A percentile compares a stretch with the other conserved stretches of the same genome.
phyloP scores from a whole-genome alignment of 768 basidiomycete genomes.

The Lanmaoa pseudosensibilis region DNA sequence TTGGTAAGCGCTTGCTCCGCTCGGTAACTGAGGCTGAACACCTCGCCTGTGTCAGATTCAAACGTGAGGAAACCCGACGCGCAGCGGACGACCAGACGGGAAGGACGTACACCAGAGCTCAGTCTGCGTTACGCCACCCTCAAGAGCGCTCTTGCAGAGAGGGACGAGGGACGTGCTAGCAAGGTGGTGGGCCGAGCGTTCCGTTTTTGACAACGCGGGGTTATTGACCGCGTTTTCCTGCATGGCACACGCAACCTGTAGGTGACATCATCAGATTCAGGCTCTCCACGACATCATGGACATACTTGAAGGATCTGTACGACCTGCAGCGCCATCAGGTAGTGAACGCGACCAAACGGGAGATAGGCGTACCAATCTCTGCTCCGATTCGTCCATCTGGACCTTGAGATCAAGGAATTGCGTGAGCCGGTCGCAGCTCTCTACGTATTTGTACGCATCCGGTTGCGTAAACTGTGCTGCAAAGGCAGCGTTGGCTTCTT shows the following conservation, averaged over 20 bases:
- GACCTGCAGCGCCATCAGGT: conserved; percentile 12
- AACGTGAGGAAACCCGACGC: neutral
- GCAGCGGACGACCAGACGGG: neutral
- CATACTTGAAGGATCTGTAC: conserved; percentile 23
- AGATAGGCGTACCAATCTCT: conserved; percentile 10
- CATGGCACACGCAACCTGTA: conserved; percentile 24
- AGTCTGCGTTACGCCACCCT: neutral
- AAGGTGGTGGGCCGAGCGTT: conserved; percentile 11
- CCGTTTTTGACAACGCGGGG: neutral
- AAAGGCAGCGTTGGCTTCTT: conserved; percentile 14
- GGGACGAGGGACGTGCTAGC: conserved; percentile 5
- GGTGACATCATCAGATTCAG: neutral
- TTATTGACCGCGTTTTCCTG: conserved; percentile 26
- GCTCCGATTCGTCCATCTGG: conserved; percentile 4
- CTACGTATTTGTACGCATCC: conserved; percentile 5
- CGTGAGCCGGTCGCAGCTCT: conserved; percentile 10
- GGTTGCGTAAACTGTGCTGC: conserved; percentile 16
- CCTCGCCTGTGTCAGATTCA: conserved; percentile 9
- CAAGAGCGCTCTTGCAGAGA: conserved; percentile 5
- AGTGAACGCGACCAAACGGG: neutral
- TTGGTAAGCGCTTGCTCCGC: conserved; percentile 2
- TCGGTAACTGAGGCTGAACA: neutral
- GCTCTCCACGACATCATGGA: neutral
- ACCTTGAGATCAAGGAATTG: conserved; percentile 9
- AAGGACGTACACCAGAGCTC: conserved; percentile 18